Conservation (phyloP, 1,284 basidiomycete species). For the Taiwanofungus camphoratus region DNA sequence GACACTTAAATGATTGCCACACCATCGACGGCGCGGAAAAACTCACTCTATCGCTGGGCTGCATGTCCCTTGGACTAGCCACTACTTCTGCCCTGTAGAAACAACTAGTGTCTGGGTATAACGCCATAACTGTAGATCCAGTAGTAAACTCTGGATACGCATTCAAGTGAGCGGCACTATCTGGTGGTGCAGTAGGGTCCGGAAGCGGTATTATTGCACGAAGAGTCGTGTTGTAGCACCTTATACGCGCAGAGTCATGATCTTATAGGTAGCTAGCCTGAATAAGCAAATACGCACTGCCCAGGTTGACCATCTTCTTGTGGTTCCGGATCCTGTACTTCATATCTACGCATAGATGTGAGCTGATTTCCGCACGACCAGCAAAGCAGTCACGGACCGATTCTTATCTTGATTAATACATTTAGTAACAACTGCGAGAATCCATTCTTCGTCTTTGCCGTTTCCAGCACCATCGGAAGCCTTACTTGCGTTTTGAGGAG, state of each 20-base stretch:
- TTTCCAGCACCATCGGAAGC: constrained; percentile 35
- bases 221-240: constrained; percentile 63
- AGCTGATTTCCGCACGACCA: constrained; percentile 8
- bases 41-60: constrained; percentile 44
- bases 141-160: constrained; percentile 67
- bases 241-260: too few species aligned
- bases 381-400: constrained; percentile 32
- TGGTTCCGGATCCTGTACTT: constrained; percentile 76
- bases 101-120: constrained; percentile 82
- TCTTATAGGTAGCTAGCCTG: constrained; percentile 3
- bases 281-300: constrained; percentile 38
- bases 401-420: constrained; percentile 67
- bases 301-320: constrained; percentile 72
- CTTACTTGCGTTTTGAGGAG: constrained; percentile 44
- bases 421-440: constrained; percentile 67
- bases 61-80: constrained; percentile 53
- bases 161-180: constrained; percentile 55
- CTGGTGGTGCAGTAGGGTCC: constrained; percentile 53
- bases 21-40: background rate
- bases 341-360: constrained; percentile 45
- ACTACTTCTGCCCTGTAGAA: constrained; percentile 81
- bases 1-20: background rate
- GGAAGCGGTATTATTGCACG: constrained; percentile 72
- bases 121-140: constrained; percentile 70
- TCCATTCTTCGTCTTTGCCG: constrained; percentile 72